Evolutionary conservation across 306 rosid species (phyloP).

Genomic region (Quercus glauca): DNA sequence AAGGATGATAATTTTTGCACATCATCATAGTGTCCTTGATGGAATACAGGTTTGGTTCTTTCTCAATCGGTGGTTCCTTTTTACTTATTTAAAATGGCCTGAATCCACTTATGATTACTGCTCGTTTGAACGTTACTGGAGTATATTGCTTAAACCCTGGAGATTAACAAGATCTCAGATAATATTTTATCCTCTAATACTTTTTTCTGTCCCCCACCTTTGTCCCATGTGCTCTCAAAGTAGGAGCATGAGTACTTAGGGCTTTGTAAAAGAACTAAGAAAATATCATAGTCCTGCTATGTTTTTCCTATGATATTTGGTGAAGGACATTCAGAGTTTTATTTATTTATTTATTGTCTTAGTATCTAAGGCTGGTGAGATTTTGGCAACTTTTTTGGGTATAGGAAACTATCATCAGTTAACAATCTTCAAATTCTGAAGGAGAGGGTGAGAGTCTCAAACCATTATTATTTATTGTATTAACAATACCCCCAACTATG

Average conservation of each 20-base stretch:
- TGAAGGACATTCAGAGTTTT: neutral
- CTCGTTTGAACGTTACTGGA: neutral
- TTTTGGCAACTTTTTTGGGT: neutral
- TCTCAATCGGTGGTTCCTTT: constrained; percentile 19
- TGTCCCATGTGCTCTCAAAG: neutral
- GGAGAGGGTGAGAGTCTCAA: neutral
- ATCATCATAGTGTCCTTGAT: constrained; percentile 91
- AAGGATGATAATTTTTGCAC: constrained; percentile 90
- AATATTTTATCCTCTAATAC: neutral
- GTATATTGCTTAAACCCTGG: neutral
- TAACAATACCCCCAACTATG: neutral
- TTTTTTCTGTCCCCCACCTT: neutral
- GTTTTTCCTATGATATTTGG: neutral
- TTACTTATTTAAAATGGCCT: constrained; percentile 10
- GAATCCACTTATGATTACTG: neutral
- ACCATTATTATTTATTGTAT: neutral
- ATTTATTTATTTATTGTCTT: neutral
- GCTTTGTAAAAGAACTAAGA: neutral
- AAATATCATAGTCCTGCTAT: neutral
- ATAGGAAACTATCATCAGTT: neutral
- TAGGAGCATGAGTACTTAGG: neutral
- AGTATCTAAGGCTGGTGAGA: neutral
- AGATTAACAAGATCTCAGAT: neutral
- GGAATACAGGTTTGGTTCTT: constrained; percentile 68
- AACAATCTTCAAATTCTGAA: neutral